phyloP scores from a whole-genome alignment of 495 filamentous ascomycete species.

The Podospora anserina region DNA sequence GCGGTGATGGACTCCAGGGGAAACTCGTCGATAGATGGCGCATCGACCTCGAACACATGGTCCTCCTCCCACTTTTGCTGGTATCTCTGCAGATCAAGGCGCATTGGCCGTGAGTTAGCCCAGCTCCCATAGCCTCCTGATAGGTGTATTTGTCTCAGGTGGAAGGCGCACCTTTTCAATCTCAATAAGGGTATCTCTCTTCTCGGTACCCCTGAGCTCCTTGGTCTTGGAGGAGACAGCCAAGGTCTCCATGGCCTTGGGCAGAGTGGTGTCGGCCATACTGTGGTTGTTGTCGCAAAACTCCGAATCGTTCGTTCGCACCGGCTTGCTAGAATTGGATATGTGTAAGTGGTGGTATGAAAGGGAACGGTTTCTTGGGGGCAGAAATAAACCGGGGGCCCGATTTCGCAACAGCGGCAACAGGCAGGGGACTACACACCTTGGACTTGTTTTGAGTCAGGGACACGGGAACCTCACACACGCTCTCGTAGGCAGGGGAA shows the following conservation, averaged over 20 bases:
- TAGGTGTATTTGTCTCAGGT: not conserved
- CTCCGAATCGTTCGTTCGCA: not conserved
- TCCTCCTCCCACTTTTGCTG: slow-evolving; percentile 79
- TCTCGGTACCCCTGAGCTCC: slow-evolving; percentile 69
- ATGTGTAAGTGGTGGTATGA: not conserved
- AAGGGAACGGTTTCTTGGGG: slow-evolving; percentile 1
- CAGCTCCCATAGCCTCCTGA: not conserved
- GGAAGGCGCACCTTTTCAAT: slow-evolving; percentile 60
- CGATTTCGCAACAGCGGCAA: slow-evolving; percentile 5
- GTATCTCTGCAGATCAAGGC: slow-evolving; percentile 56
- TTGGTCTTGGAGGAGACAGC: slow-evolving; percentile 49
- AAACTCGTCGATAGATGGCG: slow-evolving; percentile 70
- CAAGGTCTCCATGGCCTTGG: slow-evolving; percentile 37
- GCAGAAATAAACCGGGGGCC: slow-evolving; percentile 1
- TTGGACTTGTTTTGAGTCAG: slow-evolving; percentile 9
- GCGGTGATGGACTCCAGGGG: slow-evolving; percentile 67
- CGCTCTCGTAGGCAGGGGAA: slow-evolving; percentile 8
- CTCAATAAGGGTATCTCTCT: slow-evolving; percentile 80
- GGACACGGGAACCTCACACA: not conserved
- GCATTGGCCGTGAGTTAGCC: not conserved
- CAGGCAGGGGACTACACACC: not conserved
- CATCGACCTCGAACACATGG: slow-evolving; percentile 77
- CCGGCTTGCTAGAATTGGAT: not conserved
- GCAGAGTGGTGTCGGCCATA: slow-evolving; percentile 38
- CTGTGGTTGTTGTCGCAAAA: slow-evolving; percentile 5